Evolutionary conservation across 139 green algal species (phyloP).

Genomic region (Tetraselmis chui): DNA sequence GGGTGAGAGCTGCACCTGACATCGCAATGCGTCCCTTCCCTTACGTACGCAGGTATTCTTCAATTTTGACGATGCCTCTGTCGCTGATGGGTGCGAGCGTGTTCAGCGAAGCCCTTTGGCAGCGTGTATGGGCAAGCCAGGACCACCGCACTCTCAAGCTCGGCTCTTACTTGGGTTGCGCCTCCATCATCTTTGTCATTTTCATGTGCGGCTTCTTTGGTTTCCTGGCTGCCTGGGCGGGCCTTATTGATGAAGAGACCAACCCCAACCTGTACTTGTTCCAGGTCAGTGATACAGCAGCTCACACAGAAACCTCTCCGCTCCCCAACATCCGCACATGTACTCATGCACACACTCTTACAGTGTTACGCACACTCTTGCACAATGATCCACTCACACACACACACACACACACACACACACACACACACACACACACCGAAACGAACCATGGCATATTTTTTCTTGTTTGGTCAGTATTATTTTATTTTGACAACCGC

Average conservation of each 20-base stretch:
- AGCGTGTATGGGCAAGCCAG: conserved; percentile 55
- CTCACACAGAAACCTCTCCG: no score
- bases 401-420: no score
- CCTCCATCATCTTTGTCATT: conserved; percentile 14
- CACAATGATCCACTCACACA: no score
- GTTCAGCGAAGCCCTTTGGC: conserved; percentile 77
- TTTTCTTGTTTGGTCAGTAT: no score
- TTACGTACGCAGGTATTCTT: conserved; percentile 33
- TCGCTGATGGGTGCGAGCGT: conserved; percentile 63
- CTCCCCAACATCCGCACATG: no score
- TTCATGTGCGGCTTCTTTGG: conserved; percentile 56
- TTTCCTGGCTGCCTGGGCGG: conserved; percentile 60
- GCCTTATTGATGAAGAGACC: conserved; percentile 32
- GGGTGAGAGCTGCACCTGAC: no score
- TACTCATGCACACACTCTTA: no score
- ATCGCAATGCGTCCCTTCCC: no score
- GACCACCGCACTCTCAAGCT: conserved; percentile 9
- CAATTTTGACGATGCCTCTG: conserved; percentile 60
- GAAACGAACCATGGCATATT: no score
- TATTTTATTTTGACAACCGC: no score
- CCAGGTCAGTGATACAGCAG: conserved; percentile 29
- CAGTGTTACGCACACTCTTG: no score
- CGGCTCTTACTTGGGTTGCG: conserved; percentile 9
- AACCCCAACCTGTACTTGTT: conserved; percentile 57
- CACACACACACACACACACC: no score